Percentiles rank a stretch among this genome's conserved stretches.
phyloP scores from a whole-genome alignment of 306 rosid species.

The Quercus suber region DNA sequence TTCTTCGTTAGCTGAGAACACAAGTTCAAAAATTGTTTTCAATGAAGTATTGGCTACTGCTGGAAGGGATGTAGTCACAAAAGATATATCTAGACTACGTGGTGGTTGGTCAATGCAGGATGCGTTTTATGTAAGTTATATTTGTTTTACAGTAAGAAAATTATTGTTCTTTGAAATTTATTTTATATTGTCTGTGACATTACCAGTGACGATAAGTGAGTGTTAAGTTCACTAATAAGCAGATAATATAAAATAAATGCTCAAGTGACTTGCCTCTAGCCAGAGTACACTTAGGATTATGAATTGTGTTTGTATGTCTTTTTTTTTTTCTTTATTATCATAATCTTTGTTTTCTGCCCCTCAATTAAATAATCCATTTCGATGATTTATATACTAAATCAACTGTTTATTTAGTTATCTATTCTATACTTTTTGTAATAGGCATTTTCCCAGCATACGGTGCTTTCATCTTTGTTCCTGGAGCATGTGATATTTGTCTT shows the following conservation, averaged over 20 bases:
- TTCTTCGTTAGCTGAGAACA: constrained; percentile 87
- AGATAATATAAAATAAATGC: too few species aligned
- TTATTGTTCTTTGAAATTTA: neutral
- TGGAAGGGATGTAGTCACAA: constrained; percentile 83
- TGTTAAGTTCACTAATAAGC: neutral
- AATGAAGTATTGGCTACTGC: constrained; percentile 86
- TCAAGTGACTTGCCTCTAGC: too few species aligned
- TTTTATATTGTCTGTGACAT: neutral
- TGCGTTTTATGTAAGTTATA: constrained; percentile 79
- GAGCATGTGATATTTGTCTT: constrained; percentile 80
- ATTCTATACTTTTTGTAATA: constrained; percentile 23
- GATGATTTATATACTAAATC: neutral
- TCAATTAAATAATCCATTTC: neutral
- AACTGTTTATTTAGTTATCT: neutral
- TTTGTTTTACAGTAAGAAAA: constrained; percentile 14
- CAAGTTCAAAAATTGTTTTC: constrained; percentile 75
- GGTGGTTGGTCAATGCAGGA: constrained; percentile 99
- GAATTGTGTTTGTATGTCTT: neutral
- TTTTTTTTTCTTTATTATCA: neutral
- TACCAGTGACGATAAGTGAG: neutral
- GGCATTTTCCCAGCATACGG: constrained; percentile 93
- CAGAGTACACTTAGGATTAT: neutral
- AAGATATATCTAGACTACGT: constrained; percentile 88
- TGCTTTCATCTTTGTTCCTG: constrained; percentile 72
- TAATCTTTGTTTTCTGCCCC: neutral